Percentiles rank a stretch among this genome's conserved stretches.
Evolutionary conservation across 768 basidiomycete species (phyloP).

Genomic region (Auricularia cornea): DNA sequence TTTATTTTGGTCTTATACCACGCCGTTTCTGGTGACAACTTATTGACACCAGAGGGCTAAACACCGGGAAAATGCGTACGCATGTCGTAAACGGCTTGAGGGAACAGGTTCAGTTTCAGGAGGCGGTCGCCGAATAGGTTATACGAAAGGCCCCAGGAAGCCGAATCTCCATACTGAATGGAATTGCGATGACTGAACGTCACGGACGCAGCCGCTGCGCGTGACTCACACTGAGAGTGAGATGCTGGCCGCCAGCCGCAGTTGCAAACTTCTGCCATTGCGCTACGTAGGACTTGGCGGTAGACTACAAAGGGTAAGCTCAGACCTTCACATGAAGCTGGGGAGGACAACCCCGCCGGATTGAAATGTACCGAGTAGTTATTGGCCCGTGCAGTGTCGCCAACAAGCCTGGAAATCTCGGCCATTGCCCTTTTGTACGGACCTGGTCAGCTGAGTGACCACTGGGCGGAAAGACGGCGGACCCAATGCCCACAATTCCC

Average conservation of each 20-base stretch:
- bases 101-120: conserved; percentile 46
- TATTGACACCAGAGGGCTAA: too few species aligned
- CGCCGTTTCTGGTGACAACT: conserved; percentile 29
- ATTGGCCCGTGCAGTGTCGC: conserved; percentile 26
- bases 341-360: neutral
- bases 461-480: conserved; percentile 5
- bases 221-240: conserved; percentile 40
- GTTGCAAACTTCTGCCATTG: conserved; percentile 48
- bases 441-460: conserved; percentile 33
- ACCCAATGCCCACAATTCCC: conserved; percentile 51
- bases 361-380: conserved; percentile 36
- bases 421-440: neutral
- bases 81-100: conserved; percentile 36
- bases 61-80: too few species aligned
- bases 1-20: conserved; percentile 40
- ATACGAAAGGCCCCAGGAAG: conserved; percentile 48
- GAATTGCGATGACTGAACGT: neutral
- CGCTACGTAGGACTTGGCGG: conserved; percentile 42
- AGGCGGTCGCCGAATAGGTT: conserved; percentile 57
- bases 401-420: conserved; percentile 26
- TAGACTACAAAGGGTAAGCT: conserved; percentile 32
- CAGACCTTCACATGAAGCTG: neutral
- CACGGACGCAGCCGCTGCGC: neutral
- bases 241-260: conserved; percentile 40
- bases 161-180: conserved; percentile 37